Conservation (phyloP, 75 land plant genomes). For the Pseudotsuga menziesii region DNA sequence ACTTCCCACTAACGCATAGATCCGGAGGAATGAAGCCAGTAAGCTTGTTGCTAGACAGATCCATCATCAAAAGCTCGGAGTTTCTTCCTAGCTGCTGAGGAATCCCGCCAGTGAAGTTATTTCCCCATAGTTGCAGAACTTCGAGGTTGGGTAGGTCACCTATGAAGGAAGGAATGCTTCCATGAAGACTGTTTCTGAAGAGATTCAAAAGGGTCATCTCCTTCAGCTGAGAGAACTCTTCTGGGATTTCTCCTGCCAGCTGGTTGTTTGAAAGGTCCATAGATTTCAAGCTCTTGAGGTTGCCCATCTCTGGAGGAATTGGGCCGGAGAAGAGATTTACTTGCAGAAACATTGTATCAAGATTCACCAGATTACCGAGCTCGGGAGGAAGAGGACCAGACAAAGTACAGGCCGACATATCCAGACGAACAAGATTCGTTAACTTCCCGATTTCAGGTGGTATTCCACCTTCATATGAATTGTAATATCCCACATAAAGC, state of each 20-base stretch:
- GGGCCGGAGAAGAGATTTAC: constrained; percentile 65
- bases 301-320: constrained; percentile 67
- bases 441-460: constrained; percentile 68
- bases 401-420: constrained; percentile 43
- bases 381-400: constrained; percentile 50
- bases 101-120: constrained; percentile 63
- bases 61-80: constrained; percentile 48
- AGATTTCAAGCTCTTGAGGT: constrained; percentile 50
- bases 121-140: constrained; percentile 66
- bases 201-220: constrained; percentile 62
- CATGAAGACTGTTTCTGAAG: constrained; percentile 70
- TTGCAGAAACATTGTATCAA: constrained; percentile 61
- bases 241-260: constrained; percentile 69
- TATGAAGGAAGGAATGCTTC: constrained; percentile 60
- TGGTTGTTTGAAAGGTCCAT: constrained; percentile 63
- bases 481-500: constrained; percentile 58
- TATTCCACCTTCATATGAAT: constrained; percentile 49
- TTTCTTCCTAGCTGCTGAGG: constrained; percentile 62
- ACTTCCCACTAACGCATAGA: constrained; percentile 46
- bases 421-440: constrained; percentile 36
- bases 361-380: constrained; percentile 44
- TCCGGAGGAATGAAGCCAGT: constrained; percentile 68
- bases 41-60: constrained; percentile 55
- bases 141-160: constrained; percentile 63
- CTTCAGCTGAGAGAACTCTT: constrained; percentile 44